These are phyloP conservation scores for Quambalaria eucalypti DNA, from an alignment of 1,284 basidiomycete genomes.

Conservation along the genomic window DNA sequence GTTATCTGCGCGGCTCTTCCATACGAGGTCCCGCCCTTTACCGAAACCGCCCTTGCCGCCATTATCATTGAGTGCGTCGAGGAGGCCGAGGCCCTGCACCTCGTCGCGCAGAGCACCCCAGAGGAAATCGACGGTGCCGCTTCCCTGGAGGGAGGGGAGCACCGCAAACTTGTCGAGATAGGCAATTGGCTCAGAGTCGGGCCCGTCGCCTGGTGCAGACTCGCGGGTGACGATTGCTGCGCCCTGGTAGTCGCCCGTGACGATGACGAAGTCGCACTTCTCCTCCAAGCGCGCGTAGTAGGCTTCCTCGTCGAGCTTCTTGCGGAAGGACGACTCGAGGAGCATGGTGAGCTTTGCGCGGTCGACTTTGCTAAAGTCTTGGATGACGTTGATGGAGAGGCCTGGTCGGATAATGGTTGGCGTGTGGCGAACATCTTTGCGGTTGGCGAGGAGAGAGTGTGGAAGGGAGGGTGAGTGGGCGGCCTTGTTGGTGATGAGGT, in stretches of 20 bases:
- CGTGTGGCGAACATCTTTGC: slow-evolving; percentile 75
- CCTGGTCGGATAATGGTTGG: slow-evolving; percentile 88
- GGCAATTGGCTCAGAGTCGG: slow-evolving; percentile 54
- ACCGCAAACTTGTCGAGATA: slow-evolving; percentile 99
- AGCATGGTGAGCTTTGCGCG: slow-evolving; percentile 65
- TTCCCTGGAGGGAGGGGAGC: slow-evolving; percentile 84
- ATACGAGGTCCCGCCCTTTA: slow-evolving; percentile 84
- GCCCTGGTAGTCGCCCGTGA: slow-evolving; percentile 91
- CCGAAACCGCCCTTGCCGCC: slow-evolving; percentile 80
- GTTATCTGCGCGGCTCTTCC: slow-evolving; percentile 84
- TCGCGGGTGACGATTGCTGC: slow-evolving; percentile 91
- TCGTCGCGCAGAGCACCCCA: slow-evolving; percentile 99
- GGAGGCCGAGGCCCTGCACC: slow-evolving; percentile 86
- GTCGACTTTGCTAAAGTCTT: slow-evolving; percentile 60
- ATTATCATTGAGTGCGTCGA: slow-evolving; percentile 82
- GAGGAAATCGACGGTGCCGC: slow-evolving; percentile 96
- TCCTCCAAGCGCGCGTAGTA: slow-evolving; percentile 72
- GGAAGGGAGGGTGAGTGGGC: slow-evolving; percentile 89
- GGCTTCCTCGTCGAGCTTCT: slow-evolving; percentile 61
- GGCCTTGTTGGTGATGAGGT: slow-evolving; percentile 96
- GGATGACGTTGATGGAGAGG: slow-evolving; percentile 72
- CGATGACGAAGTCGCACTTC: slow-evolving; percentile 80
- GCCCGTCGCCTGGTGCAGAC: slow-evolving; percentile 39
- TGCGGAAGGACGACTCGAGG: slow-evolving; percentile 77
- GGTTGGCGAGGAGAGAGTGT: slow-evolving; percentile 77